Percentiles rank a stretch among this genome's conserved stretches.
phyloP scores from a whole-genome alignment of 2,329 filamentous ascomycete species.

The Arachnomyces sp. region DNA sequence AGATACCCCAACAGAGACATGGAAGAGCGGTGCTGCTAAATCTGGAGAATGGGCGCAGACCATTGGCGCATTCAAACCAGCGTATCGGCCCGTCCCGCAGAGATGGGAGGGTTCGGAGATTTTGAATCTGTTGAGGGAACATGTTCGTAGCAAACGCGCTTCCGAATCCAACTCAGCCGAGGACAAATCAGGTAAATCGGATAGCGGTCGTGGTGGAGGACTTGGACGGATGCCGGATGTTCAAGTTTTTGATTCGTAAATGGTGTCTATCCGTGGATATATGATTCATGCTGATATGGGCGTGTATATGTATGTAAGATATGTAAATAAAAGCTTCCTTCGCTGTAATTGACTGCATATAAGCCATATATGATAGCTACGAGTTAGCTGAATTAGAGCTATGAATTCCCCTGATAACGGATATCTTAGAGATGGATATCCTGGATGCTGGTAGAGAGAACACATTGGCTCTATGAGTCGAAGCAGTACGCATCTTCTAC shows the following conservation, averaged over 20 bases:
- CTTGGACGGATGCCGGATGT: slow-evolving; percentile 44
- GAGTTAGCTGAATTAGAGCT: too few species aligned
- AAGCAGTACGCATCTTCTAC: too few species aligned
- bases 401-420: too few species aligned
- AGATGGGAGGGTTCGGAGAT: slow-evolving; percentile 82
- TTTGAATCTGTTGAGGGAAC: slow-evolving; percentile 64
- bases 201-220: slow-evolving; percentile 32
- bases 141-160: slow-evolving; percentile 67
- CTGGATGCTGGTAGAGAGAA: too few species aligned
- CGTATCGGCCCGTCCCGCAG: slow-evolving; percentile 79
- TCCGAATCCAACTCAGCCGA: slow-evolving; percentile 38
- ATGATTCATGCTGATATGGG: slow-evolving; percentile 7
- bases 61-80: slow-evolving; percentile 85
- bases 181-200: slow-evolving; percentile 32
- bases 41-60: slow-evolving; percentile 94
- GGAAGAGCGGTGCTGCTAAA: slow-evolving; percentile 46
- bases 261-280: background rate
- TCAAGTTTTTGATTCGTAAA: slow-evolving; percentile 30
- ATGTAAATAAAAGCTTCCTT: background rate
- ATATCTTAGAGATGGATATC: too few species aligned
- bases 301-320: background rate
- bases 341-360: too few species aligned
- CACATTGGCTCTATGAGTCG: too few species aligned
- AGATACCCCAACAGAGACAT: slow-evolving; percentile 37
- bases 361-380: too few species aligned